Base-by-base conservation (phyloP, 805 yeast species). In the Zygotorulaspora chibaensis region DNA sequence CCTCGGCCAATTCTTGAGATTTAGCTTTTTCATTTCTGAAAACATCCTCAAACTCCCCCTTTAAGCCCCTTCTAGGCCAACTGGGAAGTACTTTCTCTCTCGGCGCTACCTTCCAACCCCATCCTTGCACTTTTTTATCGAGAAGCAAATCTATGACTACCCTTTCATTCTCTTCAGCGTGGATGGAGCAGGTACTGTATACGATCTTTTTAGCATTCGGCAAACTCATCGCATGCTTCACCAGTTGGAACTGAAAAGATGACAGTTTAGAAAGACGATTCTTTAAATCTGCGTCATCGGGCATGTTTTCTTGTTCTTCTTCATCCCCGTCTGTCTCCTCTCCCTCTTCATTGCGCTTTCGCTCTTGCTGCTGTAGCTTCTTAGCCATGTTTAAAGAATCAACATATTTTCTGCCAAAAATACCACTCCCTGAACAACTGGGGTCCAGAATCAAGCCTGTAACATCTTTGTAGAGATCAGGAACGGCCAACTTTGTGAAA, bases 391-490 rank as follows among this genome's bases (percentile, higher is more conserved):
- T 63, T 9, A 56, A 41, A 5, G 61, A 48, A 48, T 73, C 87
- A 39, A 81, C 83, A 47, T 76, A 68, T 2, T 83, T 86, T 30
- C 96, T 71, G n/a, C 97, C 96, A 69, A 91, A 91, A 35, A 93
- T 93, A 3, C 99, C 99, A 38, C 95, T 84, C 0, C 99, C 99
- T 18, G 96, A 88, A 65, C 99, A 93, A 2, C 96, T 87, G 0
- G 99, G 99, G 65, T 93, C 99, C 2, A 93, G 95, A 2, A 93
- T 73, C 35, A 93, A 68, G 0, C 95, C 96, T 0, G 87, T 81
- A 3, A 88, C 84, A 13, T 77, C 75, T 1, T 75, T 69, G 50
- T 72, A 86, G 38, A 83, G 84, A 1, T 56, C 55, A 0, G 93
- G 72, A 3, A 58, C 56, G 1, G 72, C 65, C 15, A 63, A 31